phyloP scores from a whole-genome alignment of 306 rosid genomes.

The Alnus glutinosa region DNA sequence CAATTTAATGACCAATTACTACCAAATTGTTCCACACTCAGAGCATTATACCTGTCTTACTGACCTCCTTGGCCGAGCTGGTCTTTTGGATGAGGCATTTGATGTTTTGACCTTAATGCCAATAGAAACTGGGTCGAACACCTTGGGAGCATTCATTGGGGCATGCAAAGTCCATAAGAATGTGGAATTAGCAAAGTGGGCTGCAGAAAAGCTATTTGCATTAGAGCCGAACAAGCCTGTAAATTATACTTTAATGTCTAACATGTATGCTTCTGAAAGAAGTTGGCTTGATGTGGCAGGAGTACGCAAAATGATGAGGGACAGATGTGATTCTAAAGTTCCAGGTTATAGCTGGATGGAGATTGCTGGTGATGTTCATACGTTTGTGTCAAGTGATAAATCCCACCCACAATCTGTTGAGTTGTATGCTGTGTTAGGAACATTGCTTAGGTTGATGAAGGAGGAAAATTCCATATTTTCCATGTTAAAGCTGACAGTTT shows the following conservation, averaged over 20 bases:
- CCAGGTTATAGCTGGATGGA: constrained; percentile 80
- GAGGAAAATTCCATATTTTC: constrained; percentile 19
- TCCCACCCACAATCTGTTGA: constrained; percentile 47
- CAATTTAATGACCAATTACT: constrained; percentile 46
- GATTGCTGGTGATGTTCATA: constrained; percentile 45
- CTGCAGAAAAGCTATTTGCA: constrained; percentile 54
- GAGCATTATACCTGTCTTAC: constrained; percentile 63
- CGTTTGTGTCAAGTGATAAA: constrained; percentile 55
- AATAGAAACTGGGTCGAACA: constrained; percentile 46
- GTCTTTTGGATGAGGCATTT: constrained; percentile 68
- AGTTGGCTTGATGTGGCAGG: constrained; percentile 65
- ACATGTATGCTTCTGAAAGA: constrained; percentile 60
- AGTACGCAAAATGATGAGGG: constrained; percentile 45
- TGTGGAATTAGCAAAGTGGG: constrained; percentile 53
- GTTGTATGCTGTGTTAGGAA: constrained; percentile 39
- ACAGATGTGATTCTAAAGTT: constrained; percentile 40
- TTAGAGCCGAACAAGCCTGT: constrained; percentile 55
- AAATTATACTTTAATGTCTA: constrained; percentile 63
- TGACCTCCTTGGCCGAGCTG: constrained; percentile 74
- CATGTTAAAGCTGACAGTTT: neutral
- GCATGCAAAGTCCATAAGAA: constrained; percentile 69
- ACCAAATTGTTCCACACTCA: constrained; percentile 53
- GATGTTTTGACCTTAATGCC: constrained; percentile 49
- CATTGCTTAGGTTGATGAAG: constrained; percentile 47
- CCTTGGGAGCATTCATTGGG: constrained; percentile 67